A percentile compares a stretch with the other conserved stretches of the same genome.
Evolutionary conservation across 2,329 filamentous ascomycete species (phyloP).

Genomic region (Hypoxylon sp.): DNA sequence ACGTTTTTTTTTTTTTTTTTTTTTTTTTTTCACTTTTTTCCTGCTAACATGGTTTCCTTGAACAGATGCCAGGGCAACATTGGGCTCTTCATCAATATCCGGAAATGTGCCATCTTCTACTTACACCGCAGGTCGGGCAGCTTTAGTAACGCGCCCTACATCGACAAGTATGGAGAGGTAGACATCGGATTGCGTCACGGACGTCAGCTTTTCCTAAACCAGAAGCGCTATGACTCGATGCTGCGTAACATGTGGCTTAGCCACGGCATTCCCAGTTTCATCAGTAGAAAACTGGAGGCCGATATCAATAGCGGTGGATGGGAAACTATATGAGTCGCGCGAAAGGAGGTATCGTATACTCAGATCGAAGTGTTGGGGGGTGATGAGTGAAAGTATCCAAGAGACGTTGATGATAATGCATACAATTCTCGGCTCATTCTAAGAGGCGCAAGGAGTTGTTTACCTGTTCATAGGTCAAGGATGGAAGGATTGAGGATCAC

Average conservation of each 20-base stretch:
- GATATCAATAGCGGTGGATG: slow-evolving; percentile 98
- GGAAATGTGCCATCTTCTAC: slow-evolving; percentile 94
- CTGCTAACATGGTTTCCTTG: slow-evolving; percentile 46
- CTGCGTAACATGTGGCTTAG: slow-evolving; percentile 88
- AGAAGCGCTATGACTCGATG: slow-evolving; percentile 92
- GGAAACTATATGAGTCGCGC: slow-evolving; percentile 79
- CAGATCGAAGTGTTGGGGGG: neutral
- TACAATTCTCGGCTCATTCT: slow-evolving; percentile 1
- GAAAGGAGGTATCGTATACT: neutral
- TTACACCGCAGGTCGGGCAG: slow-evolving; percentile 86
- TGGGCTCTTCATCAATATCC: slow-evolving; percentile 96
- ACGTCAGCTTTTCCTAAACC: slow-evolving; percentile 91
- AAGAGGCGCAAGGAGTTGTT: slow-evolving; percentile 18
- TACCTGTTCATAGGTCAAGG: slow-evolving; percentile 3
- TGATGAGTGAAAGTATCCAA: neutral
- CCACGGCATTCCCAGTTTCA: slow-evolving; percentile 89
- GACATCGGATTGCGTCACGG: slow-evolving; percentile 91
- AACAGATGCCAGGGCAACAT: slow-evolving; percentile 87
- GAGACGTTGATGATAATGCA: neutral
- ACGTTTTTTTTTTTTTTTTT: no score
- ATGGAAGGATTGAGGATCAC: neutral
- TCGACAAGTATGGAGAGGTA: slow-evolving; percentile 95
- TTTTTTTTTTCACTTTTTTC: neutral
- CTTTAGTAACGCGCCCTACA: slow-evolving; percentile 90
- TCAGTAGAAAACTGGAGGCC: slow-evolving; percentile 90